Evolutionary conservation across 352 stramenopile genomes (phyloP).

Genomic region (Aphanomyces cochlioides): DNA sequence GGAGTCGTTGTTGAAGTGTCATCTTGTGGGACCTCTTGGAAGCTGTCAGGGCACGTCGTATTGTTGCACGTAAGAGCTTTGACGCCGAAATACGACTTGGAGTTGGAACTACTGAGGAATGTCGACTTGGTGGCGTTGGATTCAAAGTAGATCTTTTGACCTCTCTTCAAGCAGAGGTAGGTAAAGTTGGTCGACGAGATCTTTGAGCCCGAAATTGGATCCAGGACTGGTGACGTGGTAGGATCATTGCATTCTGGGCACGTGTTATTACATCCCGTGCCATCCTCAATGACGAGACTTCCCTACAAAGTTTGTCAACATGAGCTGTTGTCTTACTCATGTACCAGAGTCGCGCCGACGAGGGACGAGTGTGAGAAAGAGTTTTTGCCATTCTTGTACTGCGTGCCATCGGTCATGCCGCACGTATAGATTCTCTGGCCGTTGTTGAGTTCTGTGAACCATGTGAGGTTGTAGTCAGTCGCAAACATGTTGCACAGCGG

Average conservation of each 20-base stretch:
- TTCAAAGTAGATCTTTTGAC: conserved; percentile 85
- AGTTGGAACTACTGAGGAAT: conserved; percentile 61
- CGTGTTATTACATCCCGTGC: conserved; percentile 36
- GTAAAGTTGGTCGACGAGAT: conserved; percentile 61
- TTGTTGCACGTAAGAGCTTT: conserved; percentile 51
- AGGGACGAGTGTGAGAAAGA: conserved; percentile 68
- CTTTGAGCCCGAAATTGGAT: conserved; percentile 56
- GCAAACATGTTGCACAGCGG: conserved; percentile 27
- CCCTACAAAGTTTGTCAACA: conserved; percentile 7
- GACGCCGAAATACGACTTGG: conserved; percentile 38
- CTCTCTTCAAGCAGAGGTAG: conserved; percentile 66
- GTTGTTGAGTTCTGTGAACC: conserved; percentile 42
- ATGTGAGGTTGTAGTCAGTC: conserved; percentile 27
- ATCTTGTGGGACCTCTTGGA: conserved; percentile 18
- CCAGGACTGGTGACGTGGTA: conserved; percentile 39
- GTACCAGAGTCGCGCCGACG: conserved; percentile 71
- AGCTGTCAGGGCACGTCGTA: conserved; percentile 46
- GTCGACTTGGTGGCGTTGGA: conserved; percentile 58
- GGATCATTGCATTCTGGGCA: conserved; percentile 46
- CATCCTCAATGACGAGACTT: conserved; percentile 33
- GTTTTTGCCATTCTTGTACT: conserved; percentile 41
- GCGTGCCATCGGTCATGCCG: conserved; percentile 45
- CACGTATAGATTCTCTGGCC: conserved; percentile 77
- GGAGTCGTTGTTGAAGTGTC: conserved; percentile 9
- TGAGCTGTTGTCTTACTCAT: conserved; percentile 30